Conservation (phyloP, 1,284 basidiomycete genomes). For the Pulchroboletus neoregius region DNA sequence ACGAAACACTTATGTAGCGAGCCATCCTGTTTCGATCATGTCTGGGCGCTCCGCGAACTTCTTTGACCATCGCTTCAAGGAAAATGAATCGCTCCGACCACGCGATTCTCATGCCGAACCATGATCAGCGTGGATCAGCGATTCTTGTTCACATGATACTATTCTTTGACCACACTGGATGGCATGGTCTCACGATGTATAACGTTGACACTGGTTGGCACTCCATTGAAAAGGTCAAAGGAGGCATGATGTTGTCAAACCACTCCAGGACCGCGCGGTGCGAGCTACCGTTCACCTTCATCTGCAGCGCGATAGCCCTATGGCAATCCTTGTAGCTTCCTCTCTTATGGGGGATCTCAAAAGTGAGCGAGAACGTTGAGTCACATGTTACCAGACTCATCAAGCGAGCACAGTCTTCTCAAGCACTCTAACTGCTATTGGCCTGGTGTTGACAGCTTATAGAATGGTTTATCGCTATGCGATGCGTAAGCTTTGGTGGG, state of each 20-base stretch:
- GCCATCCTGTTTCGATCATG: not conserved
- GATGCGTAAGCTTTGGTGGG: constrained; percentile 17
- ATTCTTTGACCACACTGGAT: constrained; percentile 13
- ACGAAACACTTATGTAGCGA: constrained; percentile 3
- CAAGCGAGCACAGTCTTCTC: constrained; percentile 12
- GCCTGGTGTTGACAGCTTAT: constrained; percentile 10
- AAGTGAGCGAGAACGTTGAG: constrained; percentile 11
- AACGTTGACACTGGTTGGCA: not conserved
- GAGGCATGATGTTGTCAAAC: not conserved
- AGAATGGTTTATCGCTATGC: constrained; percentile 8
- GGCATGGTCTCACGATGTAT: constrained; percentile 6
- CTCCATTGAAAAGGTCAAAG: constrained; percentile 1
- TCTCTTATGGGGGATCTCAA: constrained; percentile 10
- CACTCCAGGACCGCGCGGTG: not conserved
- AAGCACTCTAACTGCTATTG: constrained; percentile 11
- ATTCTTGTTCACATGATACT: not conserved
- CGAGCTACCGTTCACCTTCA: not conserved
- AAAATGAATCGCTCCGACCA: constrained; percentile 2
- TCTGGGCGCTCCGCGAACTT: not conserved
- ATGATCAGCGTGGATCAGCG: constrained; percentile 2
- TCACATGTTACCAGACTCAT: not conserved
- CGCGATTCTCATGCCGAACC: not conserved
- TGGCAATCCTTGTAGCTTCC: not conserved
- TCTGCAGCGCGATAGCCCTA: not conserved
- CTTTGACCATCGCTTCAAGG: not conserved